Conservation (phyloP, 306 rosid genomes). For the Vigna reflexopilosa region DNA sequence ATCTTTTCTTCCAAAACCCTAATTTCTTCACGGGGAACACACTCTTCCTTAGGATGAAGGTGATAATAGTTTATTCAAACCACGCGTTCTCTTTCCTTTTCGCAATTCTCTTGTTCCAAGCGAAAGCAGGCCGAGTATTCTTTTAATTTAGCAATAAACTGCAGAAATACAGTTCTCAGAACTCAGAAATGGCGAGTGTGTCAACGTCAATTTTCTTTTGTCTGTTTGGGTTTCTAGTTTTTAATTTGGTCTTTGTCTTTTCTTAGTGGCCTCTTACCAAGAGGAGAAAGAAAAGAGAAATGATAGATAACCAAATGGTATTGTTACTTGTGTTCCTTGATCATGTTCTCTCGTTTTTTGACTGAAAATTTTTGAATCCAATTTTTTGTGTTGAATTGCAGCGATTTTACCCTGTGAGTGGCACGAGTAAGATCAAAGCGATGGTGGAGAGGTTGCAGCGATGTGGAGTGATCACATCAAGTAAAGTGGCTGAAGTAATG, state of each 20-base stretch:
- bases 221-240: background rate
- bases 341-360: background rate
- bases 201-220: background rate
- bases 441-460: conserved; percentile 83
- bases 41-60: conserved; percentile 70
- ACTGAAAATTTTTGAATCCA: background rate
- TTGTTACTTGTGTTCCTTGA: background rate
- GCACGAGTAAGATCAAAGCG: conserved; percentile 65
- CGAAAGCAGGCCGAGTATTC: background rate
- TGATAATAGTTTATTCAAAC: conserved; percentile 51
- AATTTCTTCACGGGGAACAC: conserved; percentile 76
- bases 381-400: conserved; percentile 28
- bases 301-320: conserved; percentile 12
- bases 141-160: background rate
- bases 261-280: background rate
- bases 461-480: conserved; percentile 72
- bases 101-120: background rate
- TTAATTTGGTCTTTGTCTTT: background rate
- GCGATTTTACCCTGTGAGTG: conserved; percentile 67
- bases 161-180: background rate
- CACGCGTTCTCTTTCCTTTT: background rate
- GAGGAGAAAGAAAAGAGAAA: conserved; percentile 33
- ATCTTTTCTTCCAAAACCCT: conserved; percentile 51
- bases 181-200: background rate
- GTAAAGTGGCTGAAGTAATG: conserved; percentile 79